These are phyloP conservation scores for Hypoxylon lenormandii DNA, from an alignment of 495 filamentous ascomycete genomes.

Conservation along the genomic window DNA sequence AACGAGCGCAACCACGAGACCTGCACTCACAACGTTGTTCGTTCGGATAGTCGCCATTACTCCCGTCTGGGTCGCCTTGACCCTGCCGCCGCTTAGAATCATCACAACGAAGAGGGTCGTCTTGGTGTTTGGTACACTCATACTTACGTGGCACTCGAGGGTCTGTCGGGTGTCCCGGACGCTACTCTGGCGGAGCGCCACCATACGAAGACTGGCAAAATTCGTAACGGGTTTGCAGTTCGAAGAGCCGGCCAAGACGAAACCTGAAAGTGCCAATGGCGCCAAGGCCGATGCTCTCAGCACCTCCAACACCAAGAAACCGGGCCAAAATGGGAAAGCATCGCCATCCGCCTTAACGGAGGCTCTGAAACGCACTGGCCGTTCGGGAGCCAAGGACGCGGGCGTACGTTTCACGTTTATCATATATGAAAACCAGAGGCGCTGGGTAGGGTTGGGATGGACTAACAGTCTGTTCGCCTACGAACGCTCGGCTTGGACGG, in stretches of 20 bases:
- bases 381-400: constrained; percentile 62
- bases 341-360: constrained; percentile 48
- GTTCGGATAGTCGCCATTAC: constrained; percentile 88
- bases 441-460: constrained; percentile 96
- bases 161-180: constrained; percentile 85
- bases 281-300: constrained; percentile 17
- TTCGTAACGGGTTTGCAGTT: constrained; percentile 85
- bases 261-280: constrained; percentile 35
- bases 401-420: constrained; percentile 96
- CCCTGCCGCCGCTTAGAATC: constrained; percentile 82
- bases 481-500: constrained; percentile 90
- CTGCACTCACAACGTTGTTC: constrained; percentile 90
- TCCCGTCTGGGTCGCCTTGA: constrained; percentile 85
- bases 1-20: constrained; percentile 89
- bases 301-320: constrained; percentile 33
- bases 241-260: constrained; percentile 53
- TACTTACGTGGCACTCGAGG: constrained; percentile 89
- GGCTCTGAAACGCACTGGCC: constrained; percentile 44
- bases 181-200: constrained; percentile 88
- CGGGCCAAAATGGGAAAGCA: constrained; percentile 36
- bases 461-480: constrained; percentile 88
- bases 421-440: constrained; percentile 93
- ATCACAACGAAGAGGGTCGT: constrained; percentile 88
- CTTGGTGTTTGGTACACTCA: constrained; percentile 79
- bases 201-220: constrained; percentile 72